phyloP scores from a whole-genome alignment of 768 basidiomycete species.

The Panellus pusillus region DNA sequence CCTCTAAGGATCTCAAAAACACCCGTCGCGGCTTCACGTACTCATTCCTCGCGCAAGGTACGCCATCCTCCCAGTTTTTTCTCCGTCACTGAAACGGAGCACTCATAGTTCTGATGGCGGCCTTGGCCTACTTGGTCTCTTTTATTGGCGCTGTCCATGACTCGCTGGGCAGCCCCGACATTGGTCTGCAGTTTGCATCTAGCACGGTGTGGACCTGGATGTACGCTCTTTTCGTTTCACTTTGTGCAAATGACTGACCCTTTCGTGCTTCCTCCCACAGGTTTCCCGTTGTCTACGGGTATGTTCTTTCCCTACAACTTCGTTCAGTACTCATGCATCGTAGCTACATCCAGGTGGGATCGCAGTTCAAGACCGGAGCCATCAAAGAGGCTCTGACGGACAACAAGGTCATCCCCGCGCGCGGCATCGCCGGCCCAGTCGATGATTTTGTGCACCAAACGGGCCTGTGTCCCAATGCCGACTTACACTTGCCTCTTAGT shows the following conservation, averaged over 20 bases:
- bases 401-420: neutral
- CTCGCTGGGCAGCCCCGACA: conserved; percentile 5
- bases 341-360: conserved; percentile 14
- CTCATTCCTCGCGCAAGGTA: conserved; percentile 19
- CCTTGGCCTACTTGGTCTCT: conserved; percentile 14
- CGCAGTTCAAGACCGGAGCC: conserved; percentile 11
- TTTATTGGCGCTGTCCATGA: conserved; percentile 14
- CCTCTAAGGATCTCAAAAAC: conserved; percentile 17
- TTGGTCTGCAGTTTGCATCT: conserved; percentile 19
- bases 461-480: conserved; percentile 6
- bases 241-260: neutral
- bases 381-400: conserved; percentile 13
- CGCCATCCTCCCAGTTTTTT: neutral
- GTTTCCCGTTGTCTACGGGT: conserved; percentile 20
- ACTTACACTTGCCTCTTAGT: neutral
- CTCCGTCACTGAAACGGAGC: neutral
- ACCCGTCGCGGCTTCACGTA: conserved; percentile 17
- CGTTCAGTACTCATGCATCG: neutral
- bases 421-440: neutral
- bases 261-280: neutral
- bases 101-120: conserved; percentile 13
- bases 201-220: conserved; percentile 22
- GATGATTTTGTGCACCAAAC: neutral
- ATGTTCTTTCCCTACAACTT: neutral
- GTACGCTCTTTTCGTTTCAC: neutral